Conservation (phyloP, 2,329 filamentous ascomycete species). For the Clarireedia homoeocarpa region DNA sequence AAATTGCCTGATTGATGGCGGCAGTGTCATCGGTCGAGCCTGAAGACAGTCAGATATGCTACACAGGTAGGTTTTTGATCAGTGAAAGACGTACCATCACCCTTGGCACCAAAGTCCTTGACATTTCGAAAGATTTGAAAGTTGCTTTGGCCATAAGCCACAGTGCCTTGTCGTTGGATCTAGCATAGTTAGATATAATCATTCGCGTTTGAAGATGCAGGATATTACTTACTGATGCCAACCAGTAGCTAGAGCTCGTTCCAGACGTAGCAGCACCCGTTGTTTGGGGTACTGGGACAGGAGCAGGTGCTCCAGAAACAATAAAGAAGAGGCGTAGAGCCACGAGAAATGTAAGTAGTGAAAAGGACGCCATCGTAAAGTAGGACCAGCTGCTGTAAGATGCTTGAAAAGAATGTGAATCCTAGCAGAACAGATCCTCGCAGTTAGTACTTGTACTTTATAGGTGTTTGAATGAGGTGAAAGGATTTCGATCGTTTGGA, state of each 20-base stretch:
- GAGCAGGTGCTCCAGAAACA: conserved; percentile 21
- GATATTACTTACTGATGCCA: conserved; percentile 14
- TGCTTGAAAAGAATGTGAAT: conserved; percentile 25
- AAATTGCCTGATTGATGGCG: conserved; percentile 80
- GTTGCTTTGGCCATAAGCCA: conserved; percentile 33
- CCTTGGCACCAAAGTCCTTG: conserved; percentile 65
- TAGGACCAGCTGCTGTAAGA: conserved; percentile 28
- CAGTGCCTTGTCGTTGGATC: conserved; percentile 28
- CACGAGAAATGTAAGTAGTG: conserved; percentile 23
- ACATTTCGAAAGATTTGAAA: conserved; percentile 76
- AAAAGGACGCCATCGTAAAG: conserved; percentile 28
- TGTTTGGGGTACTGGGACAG: conserved; percentile 9
- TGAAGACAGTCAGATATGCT: conserved; percentile 52
- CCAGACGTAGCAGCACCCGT: conserved; percentile 11
- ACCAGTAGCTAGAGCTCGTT: conserved; percentile 23
- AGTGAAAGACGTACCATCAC: conserved; percentile 47
- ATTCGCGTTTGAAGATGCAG: not conserved
- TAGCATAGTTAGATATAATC: not conserved
- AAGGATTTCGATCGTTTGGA: not conserved
- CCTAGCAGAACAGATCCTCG: conserved; percentile 11
- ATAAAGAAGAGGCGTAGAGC: conserved; percentile 24
- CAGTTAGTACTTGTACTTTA: conserved; percentile 15
- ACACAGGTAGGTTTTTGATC: not conserved
- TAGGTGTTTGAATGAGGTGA: not conserved
- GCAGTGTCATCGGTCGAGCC: conserved; percentile 71